phyloP scores from a whole-genome alignment of 192 early-diverging fungal species.

The Coemansia sp. region DNA sequence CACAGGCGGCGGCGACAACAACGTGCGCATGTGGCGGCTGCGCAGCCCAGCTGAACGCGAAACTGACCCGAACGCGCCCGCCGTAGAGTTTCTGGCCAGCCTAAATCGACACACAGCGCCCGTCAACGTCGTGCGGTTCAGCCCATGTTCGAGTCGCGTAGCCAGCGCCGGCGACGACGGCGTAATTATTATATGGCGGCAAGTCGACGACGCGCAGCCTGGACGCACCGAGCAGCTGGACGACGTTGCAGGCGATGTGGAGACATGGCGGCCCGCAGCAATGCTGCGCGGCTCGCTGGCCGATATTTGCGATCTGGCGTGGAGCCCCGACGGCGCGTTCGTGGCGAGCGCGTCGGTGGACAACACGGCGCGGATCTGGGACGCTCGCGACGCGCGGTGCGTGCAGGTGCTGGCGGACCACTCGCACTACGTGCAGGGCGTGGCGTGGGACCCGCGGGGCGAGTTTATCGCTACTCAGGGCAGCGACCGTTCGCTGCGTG shows the following conservation, averaged over 20 bases:
- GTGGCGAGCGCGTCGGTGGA: constrained; percentile 86
- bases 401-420: constrained; percentile 80
- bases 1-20: constrained; percentile 87
- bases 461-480: constrained; percentile 88
- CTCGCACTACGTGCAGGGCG: constrained; percentile 93
- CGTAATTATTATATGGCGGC: constrained; percentile 82
- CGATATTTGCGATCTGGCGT: constrained; percentile 90
- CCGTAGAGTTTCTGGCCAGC: constrained; percentile 78
- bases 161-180: constrained; percentile 94
- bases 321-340: constrained; percentile 84
- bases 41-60: constrained; percentile 19
- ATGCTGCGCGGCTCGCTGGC: constrained; percentile 73
- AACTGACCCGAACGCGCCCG: constrained; percentile 26
- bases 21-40: constrained; percentile 70
- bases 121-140: constrained; percentile 92
- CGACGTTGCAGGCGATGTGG: constrained; percentile 47
- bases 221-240: constrained; percentile 8
- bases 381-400: constrained; percentile 68
- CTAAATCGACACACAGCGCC: constrained; percentile 82
- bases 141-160: constrained; percentile 68
- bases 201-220: constrained; percentile 38
- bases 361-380: constrained; percentile 84
- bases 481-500: constrained; percentile 74
- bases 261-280: constrained; percentile 72
- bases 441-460: constrained; percentile 91